A percentile compares a stretch with the other conserved stretches of the same genome.
Conservation (phyloP, 495 filamentous ascomycete genomes). For the Xylaria bambusicola region DNA sequence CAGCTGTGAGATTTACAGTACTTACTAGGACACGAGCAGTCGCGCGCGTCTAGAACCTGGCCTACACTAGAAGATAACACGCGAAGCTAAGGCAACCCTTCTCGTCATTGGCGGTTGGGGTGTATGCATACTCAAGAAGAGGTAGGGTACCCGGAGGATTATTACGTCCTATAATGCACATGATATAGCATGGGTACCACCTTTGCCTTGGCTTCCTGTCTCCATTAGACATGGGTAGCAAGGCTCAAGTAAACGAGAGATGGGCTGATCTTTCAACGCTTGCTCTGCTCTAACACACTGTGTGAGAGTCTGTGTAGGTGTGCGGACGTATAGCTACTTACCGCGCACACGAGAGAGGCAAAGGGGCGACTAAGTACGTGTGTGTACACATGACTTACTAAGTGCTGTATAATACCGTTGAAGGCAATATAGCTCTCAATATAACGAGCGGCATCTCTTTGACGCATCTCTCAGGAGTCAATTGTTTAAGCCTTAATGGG, state of each 20-base stretch:
- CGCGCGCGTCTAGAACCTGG: constrained; percentile 11
- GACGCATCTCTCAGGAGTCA: constrained; percentile 7
- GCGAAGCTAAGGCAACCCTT: constrained; percentile 12
- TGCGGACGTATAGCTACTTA: too few relatives aligned
- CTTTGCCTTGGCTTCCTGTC: neutral
- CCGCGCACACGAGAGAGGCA: too few relatives aligned
- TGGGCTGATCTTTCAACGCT: constrained; percentile 10
- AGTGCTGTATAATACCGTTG: neutral
- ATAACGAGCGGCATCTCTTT: neutral
- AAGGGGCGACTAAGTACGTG: too few relatives aligned
- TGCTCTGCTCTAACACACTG: constrained; percentile 8
- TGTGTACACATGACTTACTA: too few relatives aligned
- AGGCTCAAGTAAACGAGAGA: constrained; percentile 9
- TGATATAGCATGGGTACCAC: neutral
- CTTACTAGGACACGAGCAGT: neutral
- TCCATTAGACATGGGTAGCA: constrained; percentile 6
- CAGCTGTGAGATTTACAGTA: neutral
- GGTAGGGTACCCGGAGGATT: constrained; percentile 17
- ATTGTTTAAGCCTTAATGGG: constrained; percentile 4
- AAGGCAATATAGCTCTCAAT: constrained; percentile 14
- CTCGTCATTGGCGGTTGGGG: constrained; percentile 4
- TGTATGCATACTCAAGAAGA: constrained; percentile 7
- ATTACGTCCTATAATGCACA: neutral
- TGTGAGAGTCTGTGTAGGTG: too few relatives aligned
- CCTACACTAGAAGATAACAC: neutral